phyloP scores from a whole-genome alignment of 257 asterid genomes.

The Coffea canephora region DNA sequence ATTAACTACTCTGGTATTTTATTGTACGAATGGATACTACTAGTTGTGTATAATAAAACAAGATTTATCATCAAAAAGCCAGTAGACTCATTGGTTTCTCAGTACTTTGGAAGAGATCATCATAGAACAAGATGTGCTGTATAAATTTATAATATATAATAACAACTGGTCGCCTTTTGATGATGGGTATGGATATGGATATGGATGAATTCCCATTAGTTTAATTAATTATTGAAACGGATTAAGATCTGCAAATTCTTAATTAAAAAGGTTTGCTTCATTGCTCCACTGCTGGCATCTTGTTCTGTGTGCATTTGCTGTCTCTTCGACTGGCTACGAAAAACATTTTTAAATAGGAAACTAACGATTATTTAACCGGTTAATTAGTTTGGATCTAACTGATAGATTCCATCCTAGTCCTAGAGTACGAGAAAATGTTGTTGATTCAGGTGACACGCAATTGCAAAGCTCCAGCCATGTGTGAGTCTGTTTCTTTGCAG shows the following conservation, averaged over 20 bases:
- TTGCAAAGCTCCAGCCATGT: background rate
- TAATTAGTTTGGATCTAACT: background rate
- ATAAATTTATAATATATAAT: background rate
- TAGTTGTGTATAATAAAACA: background rate
- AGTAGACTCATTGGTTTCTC: background rate
- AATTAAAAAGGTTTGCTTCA: background rate
- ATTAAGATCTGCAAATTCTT: background rate
- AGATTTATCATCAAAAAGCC: background rate
- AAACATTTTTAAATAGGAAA: background rate
- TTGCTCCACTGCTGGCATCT: background rate
- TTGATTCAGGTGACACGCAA: background rate
- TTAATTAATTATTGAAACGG: constrained; percentile 2
- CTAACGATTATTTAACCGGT: background rate
- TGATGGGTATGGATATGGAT: background rate
- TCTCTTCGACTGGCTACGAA: background rate
- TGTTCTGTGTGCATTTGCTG: background rate
- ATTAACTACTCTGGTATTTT: background rate
- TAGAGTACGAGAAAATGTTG: background rate
- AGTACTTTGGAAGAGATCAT: background rate
- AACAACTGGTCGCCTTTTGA: background rate
- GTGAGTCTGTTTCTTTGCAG: background rate
- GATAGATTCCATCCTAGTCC: background rate
- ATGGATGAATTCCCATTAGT: background rate
- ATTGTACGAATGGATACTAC: background rate
- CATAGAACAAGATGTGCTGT: background rate